phyloP scores from a whole-genome alignment of 1,139 yeast species.

The Scheffersomyces insectosa region DNA sequence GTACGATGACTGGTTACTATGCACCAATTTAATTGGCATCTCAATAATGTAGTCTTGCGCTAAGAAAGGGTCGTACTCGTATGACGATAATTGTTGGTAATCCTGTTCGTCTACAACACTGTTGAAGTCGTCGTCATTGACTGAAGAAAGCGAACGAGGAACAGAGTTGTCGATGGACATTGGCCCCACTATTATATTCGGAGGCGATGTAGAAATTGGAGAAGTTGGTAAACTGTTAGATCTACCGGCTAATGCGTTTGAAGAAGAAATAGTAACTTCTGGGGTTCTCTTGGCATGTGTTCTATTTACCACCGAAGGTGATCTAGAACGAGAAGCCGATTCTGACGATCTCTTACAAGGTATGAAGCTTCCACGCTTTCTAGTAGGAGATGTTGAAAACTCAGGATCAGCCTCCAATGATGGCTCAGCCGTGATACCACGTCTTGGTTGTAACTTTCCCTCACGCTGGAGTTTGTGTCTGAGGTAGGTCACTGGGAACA shows the following conservation, averaged over 20 bases:
- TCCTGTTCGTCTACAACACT: background rate
- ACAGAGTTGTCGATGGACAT: background rate
- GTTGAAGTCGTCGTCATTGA: background rate
- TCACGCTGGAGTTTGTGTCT: too few relatives aligned
- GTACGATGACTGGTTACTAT: constrained; percentile 9
- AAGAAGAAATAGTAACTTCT: background rate
- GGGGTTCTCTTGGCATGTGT: background rate
- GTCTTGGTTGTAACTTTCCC: too few relatives aligned
- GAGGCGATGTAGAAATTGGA: background rate
- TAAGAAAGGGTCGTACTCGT: background rate
- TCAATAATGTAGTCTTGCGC: background rate
- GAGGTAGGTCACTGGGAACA: too few relatives aligned
- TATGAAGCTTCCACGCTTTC: too few relatives aligned
- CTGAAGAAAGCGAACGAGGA: background rate
- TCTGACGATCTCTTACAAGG: too few relatives aligned
- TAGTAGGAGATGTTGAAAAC: too few relatives aligned
- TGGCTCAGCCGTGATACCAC: too few relatives aligned
- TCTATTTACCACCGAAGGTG: background rate
- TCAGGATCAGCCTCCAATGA: too few relatives aligned
- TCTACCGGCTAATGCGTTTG: background rate
- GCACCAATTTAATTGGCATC: background rate
- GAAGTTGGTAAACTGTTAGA: background rate
- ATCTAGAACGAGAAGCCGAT: too few relatives aligned
- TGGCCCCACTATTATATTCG: background rate
- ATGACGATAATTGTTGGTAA: background rate